A percentile compares a stretch with the other conserved stretches of the same genome.
These are phyloP conservation scores for Elaphomyces granulatus DNA, from an alignment of 495 filamentous ascomycete species.

Conservation along the genomic window DNA sequence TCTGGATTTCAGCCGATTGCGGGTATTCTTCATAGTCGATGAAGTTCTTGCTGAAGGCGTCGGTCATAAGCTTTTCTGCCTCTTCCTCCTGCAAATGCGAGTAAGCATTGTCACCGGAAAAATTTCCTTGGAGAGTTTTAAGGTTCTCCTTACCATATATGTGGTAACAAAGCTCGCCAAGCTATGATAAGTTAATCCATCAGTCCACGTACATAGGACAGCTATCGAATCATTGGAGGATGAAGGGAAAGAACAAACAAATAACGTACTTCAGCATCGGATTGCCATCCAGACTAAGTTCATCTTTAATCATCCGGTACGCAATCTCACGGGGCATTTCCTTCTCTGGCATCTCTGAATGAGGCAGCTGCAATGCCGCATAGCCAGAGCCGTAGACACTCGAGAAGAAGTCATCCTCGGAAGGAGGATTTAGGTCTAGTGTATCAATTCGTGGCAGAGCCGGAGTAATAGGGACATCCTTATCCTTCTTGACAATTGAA, in stretches of 20 bases:
- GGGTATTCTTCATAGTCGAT: conserved; percentile 90
- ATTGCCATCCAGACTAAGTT: conserved; percentile 79
- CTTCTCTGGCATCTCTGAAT: conserved; percentile 73
- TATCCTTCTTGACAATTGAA: conserved; percentile 37
- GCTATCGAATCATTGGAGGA: neutral
- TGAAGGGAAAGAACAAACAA: neutral
- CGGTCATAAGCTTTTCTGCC: conserved; percentile 80
- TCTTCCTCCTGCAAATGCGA: conserved; percentile 52
- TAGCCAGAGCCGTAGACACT: conserved; percentile 78
- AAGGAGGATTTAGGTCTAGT: conserved; percentile 21
- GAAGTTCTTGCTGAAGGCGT: conserved; percentile 84
- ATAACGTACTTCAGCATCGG: conserved; percentile 63
- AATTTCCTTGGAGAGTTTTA: neutral
- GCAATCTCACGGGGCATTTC: conserved; percentile 87
- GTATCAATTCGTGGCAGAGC: conserved; percentile 20
- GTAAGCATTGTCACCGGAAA: neutral
- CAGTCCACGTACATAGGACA: too few relatives aligned
- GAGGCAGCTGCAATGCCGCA: conserved; percentile 62
- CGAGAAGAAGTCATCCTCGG: conserved; percentile 46
- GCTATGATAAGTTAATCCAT: conserved; percentile 29
- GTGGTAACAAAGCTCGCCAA: conserved; percentile 74
- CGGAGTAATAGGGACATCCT: conserved; percentile 20
- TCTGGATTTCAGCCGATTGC: conserved; percentile 78
- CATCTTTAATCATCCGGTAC: conserved; percentile 91
- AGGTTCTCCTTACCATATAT: conserved; percentile 49